phyloP scores from a whole-genome alignment of 2,329 filamentous ascomycete genomes.

The Penicillium sp. region DNA sequence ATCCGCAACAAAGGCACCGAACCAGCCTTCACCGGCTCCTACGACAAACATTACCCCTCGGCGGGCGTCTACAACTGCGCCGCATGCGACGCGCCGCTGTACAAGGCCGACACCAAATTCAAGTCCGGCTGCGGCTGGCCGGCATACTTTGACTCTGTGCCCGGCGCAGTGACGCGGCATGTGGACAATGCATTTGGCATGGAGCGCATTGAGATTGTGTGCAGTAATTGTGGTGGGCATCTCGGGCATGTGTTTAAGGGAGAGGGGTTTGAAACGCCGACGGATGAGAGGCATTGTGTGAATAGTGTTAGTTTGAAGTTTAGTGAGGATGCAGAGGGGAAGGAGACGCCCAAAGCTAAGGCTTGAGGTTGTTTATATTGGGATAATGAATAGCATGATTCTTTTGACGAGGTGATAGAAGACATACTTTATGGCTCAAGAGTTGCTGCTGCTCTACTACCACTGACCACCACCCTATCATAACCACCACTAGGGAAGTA shows the following conservation, averaged over 20 bases:
- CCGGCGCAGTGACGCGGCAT: conserved; percentile 80
- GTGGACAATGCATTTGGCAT: conserved; percentile 76
- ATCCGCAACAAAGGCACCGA: conserved; percentile 92
- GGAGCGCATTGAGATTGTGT: conserved; percentile 87
- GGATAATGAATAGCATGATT: conserved; percentile 1
- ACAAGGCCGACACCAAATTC: conserved; percentile 93
- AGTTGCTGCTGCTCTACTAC: too few species aligned
- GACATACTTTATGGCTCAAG: too few species aligned
- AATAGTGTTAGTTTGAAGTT: conserved; percentile 92
- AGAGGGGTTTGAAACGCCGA: conserved; percentile 77
- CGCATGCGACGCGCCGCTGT: conserved; percentile 80
- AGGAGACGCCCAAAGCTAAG: conserved; percentile 24
- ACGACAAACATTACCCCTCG: conserved; percentile 77
- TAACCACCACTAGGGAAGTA: too few species aligned
- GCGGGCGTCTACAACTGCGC: conserved; percentile 82
- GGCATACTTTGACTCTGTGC: conserved; percentile 93
- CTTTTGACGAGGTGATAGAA: too few species aligned
- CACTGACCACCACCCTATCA: too few species aligned
- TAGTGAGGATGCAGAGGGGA: conserved; percentile 53
- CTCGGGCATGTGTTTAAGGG: conserved; percentile 90
- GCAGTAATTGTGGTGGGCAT: conserved; percentile 89
- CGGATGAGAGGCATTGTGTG: conserved; percentile 94
- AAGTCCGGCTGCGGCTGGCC: conserved; percentile 96
- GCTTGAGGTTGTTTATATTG: conserved; percentile 3
- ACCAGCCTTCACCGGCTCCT: conserved; percentile 71